phyloP scores from a whole-genome alignment of 805 yeast genomes.

The Candida wancherniae region DNA sequence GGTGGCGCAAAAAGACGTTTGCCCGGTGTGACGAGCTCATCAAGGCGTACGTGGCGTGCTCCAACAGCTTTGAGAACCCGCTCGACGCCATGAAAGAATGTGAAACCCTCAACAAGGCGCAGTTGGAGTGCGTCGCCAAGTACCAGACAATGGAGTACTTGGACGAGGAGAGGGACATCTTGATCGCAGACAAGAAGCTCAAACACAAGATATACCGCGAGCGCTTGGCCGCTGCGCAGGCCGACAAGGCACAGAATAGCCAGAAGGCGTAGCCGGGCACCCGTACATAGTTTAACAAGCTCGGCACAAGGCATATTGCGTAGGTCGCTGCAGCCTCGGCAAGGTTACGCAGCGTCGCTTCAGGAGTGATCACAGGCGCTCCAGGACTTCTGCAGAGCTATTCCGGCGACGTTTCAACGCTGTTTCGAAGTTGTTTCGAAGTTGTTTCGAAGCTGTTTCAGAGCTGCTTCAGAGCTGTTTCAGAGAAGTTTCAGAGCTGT shows the following conservation, averaged over 20 bases:
- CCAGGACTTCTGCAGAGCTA: too few relatives aligned
- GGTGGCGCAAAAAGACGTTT: conserved; percentile 67
- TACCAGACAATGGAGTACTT: conserved; percentile 60
- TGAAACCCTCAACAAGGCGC: conserved; percentile 48
- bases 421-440: too few relatives aligned
- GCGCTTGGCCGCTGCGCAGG: conserved; percentile 12
- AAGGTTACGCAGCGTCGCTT: too few relatives aligned
- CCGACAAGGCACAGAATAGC: conserved; percentile 4
- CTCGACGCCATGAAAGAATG: conserved; percentile 66
- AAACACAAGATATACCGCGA: conserved; percentile 23
- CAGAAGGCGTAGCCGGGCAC: too few relatives aligned
- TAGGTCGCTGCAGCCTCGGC: too few relatives aligned
- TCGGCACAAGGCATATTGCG: too few relatives aligned
- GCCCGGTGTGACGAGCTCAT: conserved; percentile 64
- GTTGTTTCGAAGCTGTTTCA: too few relatives aligned
- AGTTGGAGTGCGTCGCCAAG: conserved; percentile 58
- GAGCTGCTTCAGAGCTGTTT: too few relatives aligned
- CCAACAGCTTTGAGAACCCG: conserved; percentile 51
- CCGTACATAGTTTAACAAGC: too few relatives aligned
- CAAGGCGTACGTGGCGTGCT: conserved; percentile 58
- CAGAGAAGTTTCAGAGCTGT: too few relatives aligned
- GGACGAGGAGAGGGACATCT: conserved; percentile 63
- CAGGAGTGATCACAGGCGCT: too few relatives aligned
- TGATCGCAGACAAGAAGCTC: conserved; percentile 53
- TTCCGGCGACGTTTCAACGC: too few relatives aligned